phyloP scores from a whole-genome alignment of 75 land plant genomes.

The Pseudotsuga menziesii region DNA sequence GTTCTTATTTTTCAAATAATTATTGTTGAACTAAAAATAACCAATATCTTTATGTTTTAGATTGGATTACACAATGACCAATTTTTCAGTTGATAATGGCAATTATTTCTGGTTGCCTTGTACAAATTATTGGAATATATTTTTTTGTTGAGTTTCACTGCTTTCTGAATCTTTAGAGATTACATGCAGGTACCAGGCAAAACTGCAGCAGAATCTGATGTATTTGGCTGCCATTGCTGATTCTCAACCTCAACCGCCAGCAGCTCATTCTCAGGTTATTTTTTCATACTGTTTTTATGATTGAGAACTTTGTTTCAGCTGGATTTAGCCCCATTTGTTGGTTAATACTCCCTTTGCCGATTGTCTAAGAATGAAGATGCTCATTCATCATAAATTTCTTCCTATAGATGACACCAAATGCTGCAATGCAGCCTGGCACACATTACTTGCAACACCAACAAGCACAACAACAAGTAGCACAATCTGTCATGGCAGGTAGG shows the following conservation, averaged over 20 bases:
- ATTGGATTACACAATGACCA: too few relatives aligned
- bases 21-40: too few relatives aligned
- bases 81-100: too few relatives aligned
- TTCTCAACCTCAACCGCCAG: constrained; percentile 24
- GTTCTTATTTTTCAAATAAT: too few relatives aligned
- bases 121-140: too few relatives aligned
- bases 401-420: constrained; percentile 12
- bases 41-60: too few relatives aligned
- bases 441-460: constrained; percentile 29
- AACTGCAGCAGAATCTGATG: constrained; percentile 32
- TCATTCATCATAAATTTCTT: not conserved
- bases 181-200: constrained; percentile 18
- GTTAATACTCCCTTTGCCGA: not conserved
- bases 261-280: constrained; percentile 19
- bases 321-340: not conserved
- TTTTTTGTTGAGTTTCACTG: too few relatives aligned
- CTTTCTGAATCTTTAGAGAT: too few relatives aligned
- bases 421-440: constrained; percentile 15
- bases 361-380: not conserved
- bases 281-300: not conserved
- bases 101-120: too few relatives aligned
- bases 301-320: not conserved
- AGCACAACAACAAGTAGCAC: constrained; percentile 24
- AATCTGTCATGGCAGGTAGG: constrained; percentile 16
- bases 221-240: constrained; percentile 37